These are phyloP conservation scores for Hirschioporus abietinus DNA, from an alignment of 768 basidiomycete genomes.

Conservation along the genomic window DNA sequence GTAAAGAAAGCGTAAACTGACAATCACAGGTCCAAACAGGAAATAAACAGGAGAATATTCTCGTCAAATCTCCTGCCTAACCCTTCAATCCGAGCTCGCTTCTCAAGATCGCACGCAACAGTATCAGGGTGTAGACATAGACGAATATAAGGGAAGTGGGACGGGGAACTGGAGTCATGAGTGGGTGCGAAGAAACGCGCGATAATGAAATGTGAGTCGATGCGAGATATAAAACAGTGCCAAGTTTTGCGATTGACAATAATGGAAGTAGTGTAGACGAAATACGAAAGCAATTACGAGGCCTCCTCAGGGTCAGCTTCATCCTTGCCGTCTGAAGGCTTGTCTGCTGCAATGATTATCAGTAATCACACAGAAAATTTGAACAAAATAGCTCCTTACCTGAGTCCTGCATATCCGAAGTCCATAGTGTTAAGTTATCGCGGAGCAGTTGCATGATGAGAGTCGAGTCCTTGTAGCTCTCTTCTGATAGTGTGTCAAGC, in stretches of 20 bases:
- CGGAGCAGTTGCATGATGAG: slow-evolving; percentile 78
- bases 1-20: slow-evolving; percentile 1
- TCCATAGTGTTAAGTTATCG: slow-evolving; percentile 86
- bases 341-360: not conserved
- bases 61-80: not conserved
- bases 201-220: not conserved
- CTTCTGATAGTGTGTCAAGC: slow-evolving; percentile 31
- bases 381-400: not conserved
- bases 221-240: not conserved
- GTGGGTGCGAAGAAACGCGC: not conserved
- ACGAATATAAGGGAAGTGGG: not conserved
- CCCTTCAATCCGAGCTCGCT: not conserved
- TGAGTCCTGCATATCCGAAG: slow-evolving; percentile 56
- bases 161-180: not conserved
- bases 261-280: not conserved
- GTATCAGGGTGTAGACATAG: slow-evolving; percentile 1
- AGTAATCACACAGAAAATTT: not conserved
- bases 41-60: not conserved
- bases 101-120: slow-evolving; percentile 1
- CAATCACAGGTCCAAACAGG: not conserved
- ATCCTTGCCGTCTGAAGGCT: not conserved
- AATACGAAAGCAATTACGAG: not conserved
- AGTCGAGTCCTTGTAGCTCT: slow-evolving; percentile 68
- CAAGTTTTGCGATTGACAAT: not conserved
- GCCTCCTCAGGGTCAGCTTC: slow-evolving; percentile 3